Conservation (phyloP, 164 flowering plant species). For the Macadamia integrifolia region DNA sequence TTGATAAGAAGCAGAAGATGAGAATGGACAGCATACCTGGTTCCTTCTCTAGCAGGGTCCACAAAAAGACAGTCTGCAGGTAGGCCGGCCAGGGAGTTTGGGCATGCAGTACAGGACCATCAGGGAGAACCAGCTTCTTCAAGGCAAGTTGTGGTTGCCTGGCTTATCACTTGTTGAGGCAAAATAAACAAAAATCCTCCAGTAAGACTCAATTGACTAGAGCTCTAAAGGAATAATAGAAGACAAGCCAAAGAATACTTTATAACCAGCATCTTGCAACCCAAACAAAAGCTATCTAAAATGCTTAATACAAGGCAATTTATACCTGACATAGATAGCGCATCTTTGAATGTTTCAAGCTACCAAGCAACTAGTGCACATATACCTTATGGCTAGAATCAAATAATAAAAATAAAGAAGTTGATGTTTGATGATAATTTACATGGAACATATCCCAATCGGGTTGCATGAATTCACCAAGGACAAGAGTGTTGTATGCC, state of each 20-base stretch:
- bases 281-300: too few species aligned
- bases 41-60: slow-evolving; percentile 95
- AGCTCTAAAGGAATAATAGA: too few species aligned
- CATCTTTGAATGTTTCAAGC: slow-evolving; percentile 96
- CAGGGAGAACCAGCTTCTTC: slow-evolving; percentile 90
- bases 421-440: slow-evolving; percentile 18
- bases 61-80: slow-evolving; percentile 74
- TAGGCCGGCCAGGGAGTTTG: slow-evolving; percentile 84
- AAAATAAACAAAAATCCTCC: neutral
- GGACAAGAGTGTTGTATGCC: slow-evolving; percentile 87
- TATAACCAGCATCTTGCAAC: too few species aligned
- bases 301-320: too few species aligned
- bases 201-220: neutral
- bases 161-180: slow-evolving; percentile 50
- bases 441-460: slow-evolving; percentile 99
- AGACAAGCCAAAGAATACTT: too few species aligned
- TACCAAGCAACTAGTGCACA: too few species aligned
- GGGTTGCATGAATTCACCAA: slow-evolving; percentile 96
- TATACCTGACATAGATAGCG: slow-evolving; percentile 85
- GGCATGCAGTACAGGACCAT: slow-evolving; percentile 94
- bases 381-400: too few species aligned
- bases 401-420: too few species aligned
- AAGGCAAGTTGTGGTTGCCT: slow-evolving; percentile 75
- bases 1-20: too few species aligned
- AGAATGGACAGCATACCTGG: slow-evolving; percentile 34